Evolutionary conservation across 345 rosid species (phyloP).

Genomic region (Boechera retrofracta): DNA sequence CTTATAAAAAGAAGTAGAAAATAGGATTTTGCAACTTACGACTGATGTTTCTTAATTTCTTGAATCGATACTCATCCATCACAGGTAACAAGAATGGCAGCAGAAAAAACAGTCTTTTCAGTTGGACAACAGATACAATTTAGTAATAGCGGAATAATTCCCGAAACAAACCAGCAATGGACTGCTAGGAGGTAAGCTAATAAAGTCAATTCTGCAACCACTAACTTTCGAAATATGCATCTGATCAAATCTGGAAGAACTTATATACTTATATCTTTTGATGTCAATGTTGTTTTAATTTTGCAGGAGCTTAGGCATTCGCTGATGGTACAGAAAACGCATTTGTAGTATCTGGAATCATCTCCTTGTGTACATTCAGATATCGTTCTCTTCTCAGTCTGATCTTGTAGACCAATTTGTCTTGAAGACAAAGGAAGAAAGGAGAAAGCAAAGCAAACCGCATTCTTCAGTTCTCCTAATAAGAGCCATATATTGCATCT

Average conservation of each 20-base stretch:
- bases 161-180: slow-evolving; percentile 52
- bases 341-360: slow-evolving; percentile 9
- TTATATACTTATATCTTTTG: slow-evolving; percentile 3
- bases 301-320: slow-evolving; percentile 65
- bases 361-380: slow-evolving; percentile 37
- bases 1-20: not conserved
- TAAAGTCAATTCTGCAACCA: not conserved
- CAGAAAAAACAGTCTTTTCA: slow-evolving; percentile 46
- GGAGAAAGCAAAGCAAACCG: slow-evolving; percentile 22
- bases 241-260: not conserved
- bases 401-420: slow-evolving; percentile 1
- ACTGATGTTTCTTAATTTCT: not conserved
- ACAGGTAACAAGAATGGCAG: slow-evolving; percentile 47
- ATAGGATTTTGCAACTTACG: not conserved
- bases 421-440: slow-evolving; percentile 11
- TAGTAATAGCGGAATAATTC: slow-evolving; percentile 41
- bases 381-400: slow-evolving; percentile 28
- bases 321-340: slow-evolving; percentile 46
- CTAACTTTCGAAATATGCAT: not conserved
- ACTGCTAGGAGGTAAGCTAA: slow-evolving; percentile 51
- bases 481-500: not conserved
- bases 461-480: slow-evolving; percentile 24
- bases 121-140: slow-evolving; percentile 51
- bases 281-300: slow-evolving; percentile 16
- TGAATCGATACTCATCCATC: slow-evolving; percentile 2